Conservation (phyloP, 192 early-diverging fungal genomes). For the Neocallimastix lanati region DNA sequence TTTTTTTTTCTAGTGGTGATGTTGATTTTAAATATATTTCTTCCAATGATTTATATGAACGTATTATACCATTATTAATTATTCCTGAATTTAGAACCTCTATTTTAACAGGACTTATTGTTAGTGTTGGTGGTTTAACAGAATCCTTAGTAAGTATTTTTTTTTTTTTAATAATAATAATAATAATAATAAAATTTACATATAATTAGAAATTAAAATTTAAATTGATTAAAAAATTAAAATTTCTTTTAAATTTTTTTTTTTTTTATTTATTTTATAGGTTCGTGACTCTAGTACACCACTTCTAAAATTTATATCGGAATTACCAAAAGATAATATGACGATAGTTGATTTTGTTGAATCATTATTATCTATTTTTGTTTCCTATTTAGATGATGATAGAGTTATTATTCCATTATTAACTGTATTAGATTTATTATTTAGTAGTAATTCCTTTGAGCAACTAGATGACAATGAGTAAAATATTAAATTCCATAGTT, state of each 20-base stretch:
- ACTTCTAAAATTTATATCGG: slow-evolving; percentile 33
- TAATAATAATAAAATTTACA: too few relatives aligned
- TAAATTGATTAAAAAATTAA: too few relatives aligned
- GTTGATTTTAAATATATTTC: slow-evolving; percentile 38
- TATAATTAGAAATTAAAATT: background rate
- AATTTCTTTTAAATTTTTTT: too few relatives aligned
- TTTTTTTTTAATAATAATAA: background rate
- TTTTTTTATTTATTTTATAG: too few relatives aligned
- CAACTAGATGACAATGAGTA: background rate
- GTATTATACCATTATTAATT: slow-evolving; percentile 31
- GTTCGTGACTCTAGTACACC: slow-evolving; percentile 44
- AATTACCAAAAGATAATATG: slow-evolving; percentile 13
- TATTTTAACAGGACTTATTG: slow-evolving; percentile 45
- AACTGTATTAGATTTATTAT: background rate
- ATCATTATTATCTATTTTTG: background rate
- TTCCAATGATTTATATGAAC: slow-evolving; percentile 39
- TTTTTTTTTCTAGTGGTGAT: slow-evolving; percentile 1
- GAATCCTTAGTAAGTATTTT: slow-evolving; percentile 46
- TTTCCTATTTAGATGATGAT: background rate
- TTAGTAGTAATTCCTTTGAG: background rate
- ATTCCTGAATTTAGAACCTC: slow-evolving; percentile 32
- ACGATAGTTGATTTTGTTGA: background rate
- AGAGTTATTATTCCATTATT: background rate
- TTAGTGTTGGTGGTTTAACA: slow-evolving; percentile 60
- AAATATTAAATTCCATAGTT: too few relatives aligned